Evolutionary conservation across 1,284 basidiomycete species (phyloP), one percentile per base, ranked within the genome.

Genomic region (Porodaedalea pini): DNA sequence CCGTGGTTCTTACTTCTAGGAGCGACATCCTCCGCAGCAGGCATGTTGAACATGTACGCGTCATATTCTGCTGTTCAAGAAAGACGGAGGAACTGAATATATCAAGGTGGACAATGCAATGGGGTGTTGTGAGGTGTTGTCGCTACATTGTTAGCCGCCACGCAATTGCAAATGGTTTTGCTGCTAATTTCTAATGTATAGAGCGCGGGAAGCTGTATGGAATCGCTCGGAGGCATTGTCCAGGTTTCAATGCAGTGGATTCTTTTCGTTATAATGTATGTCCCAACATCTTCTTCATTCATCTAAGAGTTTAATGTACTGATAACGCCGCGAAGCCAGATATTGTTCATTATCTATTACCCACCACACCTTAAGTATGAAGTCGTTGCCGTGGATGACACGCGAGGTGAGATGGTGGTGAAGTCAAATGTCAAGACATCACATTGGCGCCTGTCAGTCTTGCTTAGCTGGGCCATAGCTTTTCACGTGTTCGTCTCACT

Each of bases 1-100:
- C 92, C 94, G 53, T 91, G 91, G 85, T 99, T 92, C 69, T 75
- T 98, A n/a, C 78, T 98, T 2, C 80, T 98, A 0, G 97, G 97
- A 8, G 89, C 90, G 57, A 96, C 92, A 1, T 90, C 88, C 8
- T 82, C 83, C 13, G 87, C 89, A 1, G 85, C 90, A 0, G 88
- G 82, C 0, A 81, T 93, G 80, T 75, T 94, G 52, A 94, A 94
- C 68, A 84, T 95, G 82, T 90, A 65, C 51, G 56, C 23, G 50
- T 23, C 43, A 39, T 19, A 34, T 68, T 17, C 17, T 19, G 50
- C 23, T 34, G 36, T 43, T 45, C 32, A 36, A 45, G 6, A 31
- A 11, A 29, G 32, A n/a, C 17, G 19, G 19, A 54, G 37, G 15
- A 23, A 45, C 27, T 44, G 17, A 39, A 27, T 37, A 34, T 66